Percentiles rank a stretch among this genome's conserved stretches.
These are phyloP conservation scores for Rhynchosporium graminicola DNA, from an alignment of 2,329 filamentous ascomycete species.

Conservation along the genomic window DNA sequence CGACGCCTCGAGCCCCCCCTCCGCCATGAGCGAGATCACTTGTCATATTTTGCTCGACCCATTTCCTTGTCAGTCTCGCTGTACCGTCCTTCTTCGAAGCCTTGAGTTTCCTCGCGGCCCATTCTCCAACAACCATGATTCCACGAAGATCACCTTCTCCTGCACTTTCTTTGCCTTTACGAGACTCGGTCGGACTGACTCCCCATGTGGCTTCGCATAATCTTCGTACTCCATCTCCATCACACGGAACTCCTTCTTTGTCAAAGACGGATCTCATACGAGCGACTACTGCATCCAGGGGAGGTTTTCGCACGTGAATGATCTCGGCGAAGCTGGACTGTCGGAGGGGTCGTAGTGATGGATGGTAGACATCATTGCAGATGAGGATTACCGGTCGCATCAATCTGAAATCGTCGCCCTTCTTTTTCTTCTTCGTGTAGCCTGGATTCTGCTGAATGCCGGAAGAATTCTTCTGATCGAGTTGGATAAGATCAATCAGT, in stretches of 20 bases:
- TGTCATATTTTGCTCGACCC: conserved; percentile 73
- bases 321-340: conserved; percentile 84
- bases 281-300: conserved; percentile 79
- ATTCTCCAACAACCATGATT: conserved; percentile 84
- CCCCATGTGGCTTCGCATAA: conserved; percentile 84
- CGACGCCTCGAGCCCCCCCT: conserved; percentile 69
- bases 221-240: conserved; percentile 84
- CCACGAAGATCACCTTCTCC: conserved; percentile 75
- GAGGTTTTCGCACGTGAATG: conserved; percentile 86
- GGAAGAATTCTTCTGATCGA: conserved; percentile 78
- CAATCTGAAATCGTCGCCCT: conserved; percentile 83
- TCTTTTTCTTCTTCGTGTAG: conserved; percentile 54
- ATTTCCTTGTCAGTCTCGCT: conserved; percentile 65
- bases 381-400: conserved; percentile 89
- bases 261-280: conserved; percentile 83
- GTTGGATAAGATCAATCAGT: conserved; percentile 81
- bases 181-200: conserved; percentile 70
- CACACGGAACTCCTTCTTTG: conserved; percentile 84
- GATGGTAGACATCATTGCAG: conserved; percentile 96
- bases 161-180: conserved; percentile 66
- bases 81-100: conserved; percentile 46
- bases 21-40: conserved; percentile 69
- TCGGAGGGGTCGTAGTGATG: conserved; percentile 82
- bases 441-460: conserved; percentile 40
- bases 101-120: conserved; percentile 74